Evolutionary conservation across 2,329 filamentous ascomycete species (phyloP).

Genomic region (Fusarium sp.): DNA sequence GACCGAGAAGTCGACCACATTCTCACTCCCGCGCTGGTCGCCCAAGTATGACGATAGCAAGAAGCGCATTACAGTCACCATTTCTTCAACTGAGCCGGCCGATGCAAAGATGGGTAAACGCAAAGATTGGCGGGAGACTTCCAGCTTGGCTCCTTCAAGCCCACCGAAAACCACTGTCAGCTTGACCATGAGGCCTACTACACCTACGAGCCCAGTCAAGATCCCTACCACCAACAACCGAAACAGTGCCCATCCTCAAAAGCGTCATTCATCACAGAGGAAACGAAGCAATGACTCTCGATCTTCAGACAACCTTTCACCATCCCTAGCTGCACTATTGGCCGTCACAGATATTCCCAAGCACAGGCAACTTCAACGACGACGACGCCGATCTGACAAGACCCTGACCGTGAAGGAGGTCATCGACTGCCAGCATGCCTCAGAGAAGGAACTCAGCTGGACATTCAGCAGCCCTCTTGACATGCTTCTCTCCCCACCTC

Average conservation of each 20-base stretch:
- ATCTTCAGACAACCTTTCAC: slow-evolving; percentile 66
- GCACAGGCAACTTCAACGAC: slow-evolving; percentile 56
- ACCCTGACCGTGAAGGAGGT: slow-evolving; percentile 67
- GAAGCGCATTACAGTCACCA: slow-evolving; percentile 42
- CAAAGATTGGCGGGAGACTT: slow-evolving; percentile 49
- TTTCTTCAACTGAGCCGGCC: slow-evolving; percentile 39
- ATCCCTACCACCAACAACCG: slow-evolving; percentile 61
- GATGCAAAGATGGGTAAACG: slow-evolving; percentile 53
- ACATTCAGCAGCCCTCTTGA: slow-evolving; percentile 68
- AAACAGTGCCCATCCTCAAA: slow-evolving; percentile 52
- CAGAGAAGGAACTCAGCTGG: slow-evolving; percentile 69
- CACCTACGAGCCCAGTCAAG: slow-evolving; percentile 65
- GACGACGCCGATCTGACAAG: slow-evolving; percentile 45
- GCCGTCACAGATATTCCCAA: slow-evolving; percentile 71
- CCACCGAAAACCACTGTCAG: slow-evolving; percentile 46
- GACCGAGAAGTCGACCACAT: slow-evolving; percentile 35
- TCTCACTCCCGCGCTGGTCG: slow-evolving; percentile 42
- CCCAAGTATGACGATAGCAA: slow-evolving; percentile 50
- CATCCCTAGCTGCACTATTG: slow-evolving; percentile 70
- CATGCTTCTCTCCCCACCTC: slow-evolving; percentile 69
- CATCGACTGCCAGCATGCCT: slow-evolving; percentile 64
- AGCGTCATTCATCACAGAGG: slow-evolving; percentile 55
- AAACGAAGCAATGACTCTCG: slow-evolving; percentile 57
- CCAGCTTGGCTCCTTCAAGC: slow-evolving; percentile 46
- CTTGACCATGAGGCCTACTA: slow-evolving; percentile 47